Evolutionary conservation across 306 rosid species (phyloP).

Genomic region (Vigna unguiculata): DNA sequence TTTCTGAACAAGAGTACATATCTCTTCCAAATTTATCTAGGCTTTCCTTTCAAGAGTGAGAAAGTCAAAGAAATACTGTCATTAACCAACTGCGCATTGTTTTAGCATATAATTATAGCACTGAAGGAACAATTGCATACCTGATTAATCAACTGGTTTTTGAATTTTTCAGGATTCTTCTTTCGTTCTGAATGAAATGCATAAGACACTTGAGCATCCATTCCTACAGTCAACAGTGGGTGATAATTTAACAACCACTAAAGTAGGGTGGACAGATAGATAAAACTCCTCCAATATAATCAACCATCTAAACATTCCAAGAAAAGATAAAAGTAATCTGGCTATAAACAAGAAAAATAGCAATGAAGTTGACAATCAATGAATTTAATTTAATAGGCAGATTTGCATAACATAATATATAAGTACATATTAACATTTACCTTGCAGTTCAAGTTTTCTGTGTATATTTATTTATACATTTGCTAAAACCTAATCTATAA

Average conservation of each 20-base stretch:
- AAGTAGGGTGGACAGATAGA: conserved; percentile 1
- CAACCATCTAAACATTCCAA: conserved; percentile 23
- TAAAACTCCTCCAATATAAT: conserved; percentile 21
- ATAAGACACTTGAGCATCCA: conserved; percentile 99
- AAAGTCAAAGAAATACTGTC: conserved; percentile 26
- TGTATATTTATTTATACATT: conserved; percentile 20
- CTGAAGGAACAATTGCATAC: conserved; percentile 49
- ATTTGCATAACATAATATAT: conserved; percentile 20
- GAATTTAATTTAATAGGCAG: conserved; percentile 17
- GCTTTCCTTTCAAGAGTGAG: conserved; percentile 30
- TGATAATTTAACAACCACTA: conserved; percentile 14
- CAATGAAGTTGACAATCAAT: neutral
- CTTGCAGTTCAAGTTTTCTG: neutral
- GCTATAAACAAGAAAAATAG: neutral
- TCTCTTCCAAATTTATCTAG: conserved; percentile 31
- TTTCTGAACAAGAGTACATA: conserved; percentile 13
- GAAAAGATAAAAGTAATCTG: conserved; percentile 27
- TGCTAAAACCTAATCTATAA: conserved; percentile 15
- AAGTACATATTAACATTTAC: neutral
- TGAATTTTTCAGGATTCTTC: conserved; percentile 89
- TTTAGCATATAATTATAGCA: conserved; percentile 3
- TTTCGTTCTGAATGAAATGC: conserved; percentile 96
- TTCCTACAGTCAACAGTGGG: conserved; percentile 59
- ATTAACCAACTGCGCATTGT: neutral
- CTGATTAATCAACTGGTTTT: conserved; percentile 88